Percentiles rank a stretch among this genome's conserved stretches.
Evolutionary conservation across 2,329 filamentous ascomycete genomes (phyloP).

Genomic region (Triangularia setosa): DNA sequence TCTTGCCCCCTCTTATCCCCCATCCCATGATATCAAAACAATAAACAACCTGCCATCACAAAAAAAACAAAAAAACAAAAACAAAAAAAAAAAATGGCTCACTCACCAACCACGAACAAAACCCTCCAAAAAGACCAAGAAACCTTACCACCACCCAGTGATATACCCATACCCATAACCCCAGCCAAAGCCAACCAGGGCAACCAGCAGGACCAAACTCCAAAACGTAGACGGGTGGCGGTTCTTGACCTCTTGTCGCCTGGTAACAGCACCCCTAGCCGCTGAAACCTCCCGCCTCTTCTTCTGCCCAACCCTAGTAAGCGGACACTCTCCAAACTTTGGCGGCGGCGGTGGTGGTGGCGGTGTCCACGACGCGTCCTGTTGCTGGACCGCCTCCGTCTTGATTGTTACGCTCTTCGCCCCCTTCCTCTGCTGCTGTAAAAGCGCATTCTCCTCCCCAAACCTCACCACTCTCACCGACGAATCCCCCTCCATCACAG

Average conservation of each 20-base stretch:
- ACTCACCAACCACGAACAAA: too few relatives aligned
- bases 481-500: background rate
- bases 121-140: background rate
- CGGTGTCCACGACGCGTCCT: background rate
- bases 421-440: background rate
- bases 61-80: too few relatives aligned
- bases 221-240: background rate
- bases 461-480: background rate
- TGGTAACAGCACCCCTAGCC: background rate
- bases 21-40: too few relatives aligned
- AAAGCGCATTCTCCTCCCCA: background rate
- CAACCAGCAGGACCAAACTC: constrained; percentile 2
- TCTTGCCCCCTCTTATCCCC: too few relatives aligned
- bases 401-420: background rate
- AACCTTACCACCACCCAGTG: background rate
- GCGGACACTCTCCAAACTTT: background rate
- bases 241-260: background rate
- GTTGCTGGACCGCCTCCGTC: background rate
- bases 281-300: background rate
- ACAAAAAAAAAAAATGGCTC: too few relatives aligned
- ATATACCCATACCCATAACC: background rate
- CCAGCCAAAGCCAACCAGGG: constrained; percentile 1
- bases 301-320: background rate
- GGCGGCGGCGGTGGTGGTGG: background rate
- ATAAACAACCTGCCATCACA: too few relatives aligned